phyloP scores from a whole-genome alignment of 495 filamentous ascomycete genomes.

The Penicillium antarcticum region DNA sequence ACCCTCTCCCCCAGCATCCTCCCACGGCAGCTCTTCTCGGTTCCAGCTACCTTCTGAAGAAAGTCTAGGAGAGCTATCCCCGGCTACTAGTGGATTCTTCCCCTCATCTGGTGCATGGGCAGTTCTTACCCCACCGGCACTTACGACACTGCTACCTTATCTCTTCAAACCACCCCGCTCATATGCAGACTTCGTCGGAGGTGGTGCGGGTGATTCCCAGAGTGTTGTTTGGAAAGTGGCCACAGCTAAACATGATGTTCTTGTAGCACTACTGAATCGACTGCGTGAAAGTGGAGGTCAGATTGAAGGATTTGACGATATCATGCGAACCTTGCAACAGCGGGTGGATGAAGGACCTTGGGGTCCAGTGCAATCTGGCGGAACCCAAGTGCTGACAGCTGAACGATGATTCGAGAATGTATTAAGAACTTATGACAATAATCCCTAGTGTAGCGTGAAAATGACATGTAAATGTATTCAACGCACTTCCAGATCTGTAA shows the following conservation, averaged over 20 bases:
- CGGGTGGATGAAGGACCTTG: constrained; percentile 43
- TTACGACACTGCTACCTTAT: constrained; percentile 53
- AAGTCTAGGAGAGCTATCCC: constrained; percentile 33
- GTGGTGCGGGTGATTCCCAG: constrained; percentile 55
- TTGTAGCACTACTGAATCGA: constrained; percentile 41
- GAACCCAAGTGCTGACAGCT: constrained; percentile 34
- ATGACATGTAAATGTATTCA: no score
- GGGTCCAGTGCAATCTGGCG: constrained; percentile 32
- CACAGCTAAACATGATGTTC: constrained; percentile 55
- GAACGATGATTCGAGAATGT: constrained; percentile 25
- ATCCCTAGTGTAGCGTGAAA: neutral
- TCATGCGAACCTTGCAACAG: constrained; percentile 39
- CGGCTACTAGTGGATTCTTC: constrained; percentile 33
- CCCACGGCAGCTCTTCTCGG: constrained; percentile 20
- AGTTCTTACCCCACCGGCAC: constrained; percentile 49
- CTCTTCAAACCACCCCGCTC: constrained; percentile 57
- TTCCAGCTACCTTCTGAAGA: constrained; percentile 45
- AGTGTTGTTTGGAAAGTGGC: constrained; percentile 59
- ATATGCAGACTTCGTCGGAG: constrained; percentile 56
- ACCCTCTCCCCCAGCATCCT: constrained; percentile 21
- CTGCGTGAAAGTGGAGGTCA: constrained; percentile 30
- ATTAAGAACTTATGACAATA: neutral
- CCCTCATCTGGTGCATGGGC: constrained; percentile 49
- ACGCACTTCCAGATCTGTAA: neutral
- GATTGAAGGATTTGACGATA: constrained; percentile 40